Percentiles rank a stretch among this genome's conserved stretches.
Evolutionary conservation across 2,329 filamentous ascomycete species (phyloP).

Genomic region (Atkinsonella texensis): DNA sequence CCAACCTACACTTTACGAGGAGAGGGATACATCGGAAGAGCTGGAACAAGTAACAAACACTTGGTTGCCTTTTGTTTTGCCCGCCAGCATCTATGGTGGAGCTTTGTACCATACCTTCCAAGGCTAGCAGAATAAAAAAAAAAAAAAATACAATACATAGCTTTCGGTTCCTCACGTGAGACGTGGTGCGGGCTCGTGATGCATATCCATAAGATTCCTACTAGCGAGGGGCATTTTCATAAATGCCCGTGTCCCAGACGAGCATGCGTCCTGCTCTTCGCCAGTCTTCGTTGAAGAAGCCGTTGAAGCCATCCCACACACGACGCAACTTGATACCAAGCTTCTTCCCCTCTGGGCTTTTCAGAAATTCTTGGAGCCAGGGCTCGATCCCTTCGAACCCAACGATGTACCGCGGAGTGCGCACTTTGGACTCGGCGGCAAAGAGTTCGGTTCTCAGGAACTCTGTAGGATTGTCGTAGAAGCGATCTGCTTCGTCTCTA

Average conservation of each 20-base stretch:
- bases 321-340: constrained; percentile 31
- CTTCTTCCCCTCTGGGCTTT: constrained; percentile 23
- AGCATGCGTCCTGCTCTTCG: constrained; percentile 43
- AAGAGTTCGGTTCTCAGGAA: constrained; percentile 49
- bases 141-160: too few species aligned
- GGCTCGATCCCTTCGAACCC: constrained; percentile 48
- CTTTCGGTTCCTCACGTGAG: too few species aligned
- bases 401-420: constrained; percentile 43
- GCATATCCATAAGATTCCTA: neutral
- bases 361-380: constrained; percentile 33
- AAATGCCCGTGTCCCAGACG: constrained; percentile 44
- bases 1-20: neutral
- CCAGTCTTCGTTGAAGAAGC: constrained; percentile 50
- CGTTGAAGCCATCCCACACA: constrained; percentile 48
- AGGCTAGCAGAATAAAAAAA: too few species aligned
- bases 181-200: too few species aligned
- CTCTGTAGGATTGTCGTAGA: constrained; percentile 54
- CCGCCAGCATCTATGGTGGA: too few species aligned
- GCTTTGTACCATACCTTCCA: too few species aligned
- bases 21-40: neutral
- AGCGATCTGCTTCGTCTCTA: constrained; percentile 80
- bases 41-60: too few species aligned
- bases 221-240: neutral
- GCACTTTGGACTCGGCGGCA: constrained; percentile 7
- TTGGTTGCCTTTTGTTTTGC: too few species aligned